Evolutionary conservation across 140 eudicot species (phyloP).

Genomic region (Oenanthe javanica): DNA sequence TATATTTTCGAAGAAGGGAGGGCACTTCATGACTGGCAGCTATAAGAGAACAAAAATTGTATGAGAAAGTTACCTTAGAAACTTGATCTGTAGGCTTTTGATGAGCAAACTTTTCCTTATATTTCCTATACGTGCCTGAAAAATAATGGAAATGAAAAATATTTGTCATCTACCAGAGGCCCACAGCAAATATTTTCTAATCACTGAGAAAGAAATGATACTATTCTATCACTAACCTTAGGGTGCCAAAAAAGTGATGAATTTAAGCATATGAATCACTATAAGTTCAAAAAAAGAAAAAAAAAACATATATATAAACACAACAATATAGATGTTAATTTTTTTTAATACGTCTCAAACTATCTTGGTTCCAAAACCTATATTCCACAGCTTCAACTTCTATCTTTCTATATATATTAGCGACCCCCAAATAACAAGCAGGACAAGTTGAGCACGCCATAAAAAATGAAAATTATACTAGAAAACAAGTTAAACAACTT

Average conservation of each 20-base stretch:
- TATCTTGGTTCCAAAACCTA: background rate
- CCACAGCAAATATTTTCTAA: background rate
- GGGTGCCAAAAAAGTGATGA: background rate
- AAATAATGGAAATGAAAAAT: conserved; percentile 2
- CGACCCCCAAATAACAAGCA: background rate
- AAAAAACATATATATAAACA: background rate
- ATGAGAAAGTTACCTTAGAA: conserved; percentile 43
- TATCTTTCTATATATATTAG: background rate
- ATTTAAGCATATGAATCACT: background rate
- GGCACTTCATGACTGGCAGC: background rate
- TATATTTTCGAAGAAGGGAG: background rate
- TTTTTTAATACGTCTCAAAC: background rate
- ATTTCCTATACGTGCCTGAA: conserved; percentile 87
- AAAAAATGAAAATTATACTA: no score
- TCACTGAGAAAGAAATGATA: no score
- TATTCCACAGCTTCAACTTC: background rate
- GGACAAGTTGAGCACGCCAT: background rate
- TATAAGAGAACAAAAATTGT: background rate
- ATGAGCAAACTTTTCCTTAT: conserved; percentile 67
- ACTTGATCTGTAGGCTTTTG: conserved; percentile 39
- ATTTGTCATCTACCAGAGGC: background rate
- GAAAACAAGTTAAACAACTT: background rate
- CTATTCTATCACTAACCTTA: background rate
- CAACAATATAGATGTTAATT: background rate
- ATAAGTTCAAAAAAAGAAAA: background rate